Base-by-base conservation (phyloP, 805 yeast species). In the Yarrowia sp. region DNA sequence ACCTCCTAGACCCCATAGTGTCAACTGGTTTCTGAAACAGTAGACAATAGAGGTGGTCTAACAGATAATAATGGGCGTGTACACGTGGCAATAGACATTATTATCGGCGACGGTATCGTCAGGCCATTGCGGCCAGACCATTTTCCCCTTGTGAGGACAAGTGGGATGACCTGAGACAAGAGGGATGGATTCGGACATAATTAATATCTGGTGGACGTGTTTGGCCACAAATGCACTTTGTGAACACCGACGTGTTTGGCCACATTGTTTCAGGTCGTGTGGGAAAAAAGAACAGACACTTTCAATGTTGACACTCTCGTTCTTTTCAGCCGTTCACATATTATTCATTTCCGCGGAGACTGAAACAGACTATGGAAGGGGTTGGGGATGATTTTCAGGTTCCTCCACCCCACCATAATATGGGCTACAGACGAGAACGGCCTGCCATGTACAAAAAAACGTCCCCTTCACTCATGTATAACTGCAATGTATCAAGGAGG, bases 141-240 rank as follows among this genome's bases (percentile, higher is more conserved):
- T 19, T 8, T 7, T 42, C n/a, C 19, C 48, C 48, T 43, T 43
- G 48, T 43, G 16, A 8, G 16, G n/a, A 42, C 46, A 42, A 43
- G 26, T 43, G 48, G 22, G 48, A 16, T 43, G 48, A 16, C 48
- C 11, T 8, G 48, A 22, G 48, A 43, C 48, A 42, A 42, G 45
- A n/a, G 45, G 8, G 46, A 42, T 43, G 48, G n/a, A 43, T 43
- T n/a, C 46, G 46, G 46, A 12, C 46, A 42, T 42, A n/a, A 42
- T 26, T 43, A 43, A 43, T 16, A 43, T 43, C 8, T 22, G 7
- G 48, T 2, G 19, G 26, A 16, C 7, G 14, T 5, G 48, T 43
- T 43, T 43, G n/a, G 46, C 48, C 26, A 43, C n/a, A 43, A 8
- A 43, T 15, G 48, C 48, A 3, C 14, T 43, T 8, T 16, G 48